A percentile compares a stretch with the other conserved stretches of the same genome.
These are phyloP conservation scores for Stentor roeselii DNA, from an alignment of 73 alveolate species.

Conservation along the genomic window DNA sequence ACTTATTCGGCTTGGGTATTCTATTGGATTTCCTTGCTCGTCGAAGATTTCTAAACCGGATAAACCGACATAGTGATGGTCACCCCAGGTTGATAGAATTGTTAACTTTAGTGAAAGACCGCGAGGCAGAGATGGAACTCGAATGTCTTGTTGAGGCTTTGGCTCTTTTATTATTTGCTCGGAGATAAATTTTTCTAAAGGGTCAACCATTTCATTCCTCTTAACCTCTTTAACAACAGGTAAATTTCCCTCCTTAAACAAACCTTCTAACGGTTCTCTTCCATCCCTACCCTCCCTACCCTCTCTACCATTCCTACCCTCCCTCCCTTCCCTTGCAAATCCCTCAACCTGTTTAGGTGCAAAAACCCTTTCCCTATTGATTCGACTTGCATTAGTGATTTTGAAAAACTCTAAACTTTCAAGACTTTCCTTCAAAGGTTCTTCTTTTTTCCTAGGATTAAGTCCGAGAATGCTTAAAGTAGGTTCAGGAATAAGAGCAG, in stretches of 20 bases:
- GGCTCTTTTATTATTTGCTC: background rate
- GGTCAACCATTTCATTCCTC: background rate
- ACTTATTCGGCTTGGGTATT: slow-evolving; percentile 33
- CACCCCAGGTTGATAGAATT: slow-evolving; percentile 87
- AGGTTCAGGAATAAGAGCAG: slow-evolving; percentile 18
- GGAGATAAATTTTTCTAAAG: background rate
- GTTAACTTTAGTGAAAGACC: slow-evolving; percentile 53
- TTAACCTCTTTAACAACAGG: background rate
- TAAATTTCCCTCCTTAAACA: background rate
- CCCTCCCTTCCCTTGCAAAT: slow-evolving; percentile 30
- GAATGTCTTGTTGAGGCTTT: slow-evolving; percentile 33
- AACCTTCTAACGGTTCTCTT: no score
- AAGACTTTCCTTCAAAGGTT: slow-evolving; percentile 43
- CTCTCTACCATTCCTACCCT: background rate
- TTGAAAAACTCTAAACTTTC: slow-evolving; percentile 76
- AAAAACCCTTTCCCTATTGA: slow-evolving; percentile 33
- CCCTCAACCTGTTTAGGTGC: slow-evolving; percentile 1
- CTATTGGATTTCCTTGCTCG: slow-evolving; percentile 55
- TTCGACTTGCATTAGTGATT: slow-evolving; percentile 77
- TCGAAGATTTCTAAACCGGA: slow-evolving; percentile 76
- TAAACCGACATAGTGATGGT: slow-evolving; percentile 74
- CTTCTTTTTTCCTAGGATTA: slow-evolving; percentile 29
- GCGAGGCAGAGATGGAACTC: slow-evolving; percentile 63
- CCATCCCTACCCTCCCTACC: slow-evolving; percentile 15
- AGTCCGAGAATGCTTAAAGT: slow-evolving; percentile 13